Base-by-base conservation (phyloP, 2,329 filamentous ascomycete genomes). In the Onygenales sp. region DNA sequence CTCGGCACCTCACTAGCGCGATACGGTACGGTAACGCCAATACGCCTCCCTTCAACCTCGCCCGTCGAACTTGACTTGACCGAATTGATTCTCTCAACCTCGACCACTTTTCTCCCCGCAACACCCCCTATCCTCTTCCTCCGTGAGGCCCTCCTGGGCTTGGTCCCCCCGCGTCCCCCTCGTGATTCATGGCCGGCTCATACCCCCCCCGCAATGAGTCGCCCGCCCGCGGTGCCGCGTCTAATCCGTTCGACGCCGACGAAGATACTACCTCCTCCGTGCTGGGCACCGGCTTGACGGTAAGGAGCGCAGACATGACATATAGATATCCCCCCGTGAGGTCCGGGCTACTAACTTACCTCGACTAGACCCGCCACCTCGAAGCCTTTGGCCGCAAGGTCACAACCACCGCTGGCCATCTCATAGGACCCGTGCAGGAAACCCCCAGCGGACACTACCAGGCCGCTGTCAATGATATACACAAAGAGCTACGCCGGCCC, bases 371-470 rank as follows among this genome's bases (percentile, higher is more conserved):
- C 53, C 86, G 89, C 63, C 88, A 93, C 59, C 76, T 97, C 63
- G 91, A 96, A 74, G 87, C 89, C 53, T 96, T 98, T 72, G 84
- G 90, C 61, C 85, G 92, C 66, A 98, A 96, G 73, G 90, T 97
- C 58, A 93, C 91, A 33, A 89, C 89, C 32, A 97, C 93, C 17
- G 93, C 93, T 54, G 88, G 84, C 64, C 90, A 95, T 70, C 78
- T 98, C 61, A 95, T 97, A 64, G 85, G 81, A 44, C 83, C 85
- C 46, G 72, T 82, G 54, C 43, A 47, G 31, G 72, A 71, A 70
- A 78, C 68, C 61, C 76, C 64, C 63, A 78, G 72, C 67, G 78
- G 67, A 55, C 86, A 90, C 71, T 97, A 96, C 71, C 85, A 93
- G 66, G 83, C 78, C 72, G 92, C 93, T 58, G 86, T 98, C 79